Evolutionary conservation across 306 rosid species (phyloP).

Genomic region (Rosa chinensis): DNA sequence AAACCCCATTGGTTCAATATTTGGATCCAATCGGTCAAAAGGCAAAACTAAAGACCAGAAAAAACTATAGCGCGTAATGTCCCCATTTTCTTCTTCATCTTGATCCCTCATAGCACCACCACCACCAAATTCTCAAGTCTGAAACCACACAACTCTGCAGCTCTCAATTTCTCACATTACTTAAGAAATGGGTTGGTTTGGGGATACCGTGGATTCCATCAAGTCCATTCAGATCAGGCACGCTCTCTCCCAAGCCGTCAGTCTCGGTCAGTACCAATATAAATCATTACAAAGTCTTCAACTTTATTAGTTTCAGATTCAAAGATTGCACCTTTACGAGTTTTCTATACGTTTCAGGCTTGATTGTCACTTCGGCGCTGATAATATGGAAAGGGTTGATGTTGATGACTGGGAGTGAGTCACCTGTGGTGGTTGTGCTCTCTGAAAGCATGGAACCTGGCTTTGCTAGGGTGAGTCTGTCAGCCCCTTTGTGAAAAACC

Average conservation of each 20-base stretch:
- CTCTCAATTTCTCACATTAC: background rate
- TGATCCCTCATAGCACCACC: background rate
- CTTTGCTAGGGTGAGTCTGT: constrained; percentile 58
- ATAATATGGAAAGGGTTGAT: constrained; percentile 76
- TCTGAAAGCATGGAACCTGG: constrained; percentile 94
- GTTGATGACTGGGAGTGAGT: constrained; percentile 68
- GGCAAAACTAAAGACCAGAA: background rate
- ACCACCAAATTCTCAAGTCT: background rate
- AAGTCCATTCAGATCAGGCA: constrained; percentile 59
- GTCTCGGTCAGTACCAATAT: constrained; percentile 42
- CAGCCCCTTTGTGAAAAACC: background rate
- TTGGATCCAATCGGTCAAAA: background rate
- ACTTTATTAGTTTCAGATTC: background rate
- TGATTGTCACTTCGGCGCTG: constrained; percentile 62
- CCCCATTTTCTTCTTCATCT: background rate
- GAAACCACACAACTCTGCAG: background rate
- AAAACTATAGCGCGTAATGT: background rate
- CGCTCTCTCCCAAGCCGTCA: constrained; percentile 45
- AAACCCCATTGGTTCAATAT: background rate
- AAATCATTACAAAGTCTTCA: background rate
- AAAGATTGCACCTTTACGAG: constrained; percentile 3
- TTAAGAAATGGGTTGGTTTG: constrained; percentile 52
- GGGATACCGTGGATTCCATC: constrained; percentile 46
- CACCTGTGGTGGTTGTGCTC: constrained; percentile 80
- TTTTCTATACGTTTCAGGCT: constrained; percentile 39